Evolutionary conservation across 177 flowering plant species (phyloP).

Genomic region (Vitis hybrid): DNA sequence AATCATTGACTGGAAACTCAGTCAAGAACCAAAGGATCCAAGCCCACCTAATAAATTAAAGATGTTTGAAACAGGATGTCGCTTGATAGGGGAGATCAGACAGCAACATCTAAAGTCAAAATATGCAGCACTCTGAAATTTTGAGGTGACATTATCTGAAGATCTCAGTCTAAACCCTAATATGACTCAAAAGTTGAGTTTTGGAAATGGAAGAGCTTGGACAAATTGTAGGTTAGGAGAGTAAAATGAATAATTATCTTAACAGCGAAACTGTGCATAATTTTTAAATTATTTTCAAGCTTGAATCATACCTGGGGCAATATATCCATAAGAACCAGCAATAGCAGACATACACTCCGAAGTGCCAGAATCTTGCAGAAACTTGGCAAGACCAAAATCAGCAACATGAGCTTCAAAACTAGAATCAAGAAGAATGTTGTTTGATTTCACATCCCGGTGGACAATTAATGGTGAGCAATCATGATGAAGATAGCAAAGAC

Average conservation of each 20-base stretch:
- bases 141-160: not conserved
- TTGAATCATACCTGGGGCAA: slow-evolving; percentile 82
- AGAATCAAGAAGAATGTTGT: slow-evolving; percentile 92
- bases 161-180: slow-evolving; percentile 6
- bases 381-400: slow-evolving; percentile 98
- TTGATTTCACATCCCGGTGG: slow-evolving; percentile 95
- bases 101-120: no score
- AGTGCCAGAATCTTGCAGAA: slow-evolving; percentile 95
- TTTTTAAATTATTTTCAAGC: not conserved
- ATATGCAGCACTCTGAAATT: not conserved
- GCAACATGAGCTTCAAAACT: slow-evolving; percentile 97
- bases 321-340: slow-evolving; percentile 98
- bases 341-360: slow-evolving; percentile 99
- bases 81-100: no score
- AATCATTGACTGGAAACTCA: slow-evolving; percentile 5
- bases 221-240: not conserved
- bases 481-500: slow-evolving; percentile 95
- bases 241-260: not conserved
- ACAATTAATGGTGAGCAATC: slow-evolving; percentile 94
- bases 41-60: slow-evolving; percentile 6
- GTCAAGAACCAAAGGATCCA: not conserved
- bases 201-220: no score
- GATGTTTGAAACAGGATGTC: no score
- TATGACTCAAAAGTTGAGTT: no score
- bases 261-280: not conserved